Percentiles rank a stretch among this genome's conserved stretches.
These are phyloP conservation scores for Leucaena leucocephala DNA, from an alignment of 306 rosid species.

Conservation along the genomic window DNA sequence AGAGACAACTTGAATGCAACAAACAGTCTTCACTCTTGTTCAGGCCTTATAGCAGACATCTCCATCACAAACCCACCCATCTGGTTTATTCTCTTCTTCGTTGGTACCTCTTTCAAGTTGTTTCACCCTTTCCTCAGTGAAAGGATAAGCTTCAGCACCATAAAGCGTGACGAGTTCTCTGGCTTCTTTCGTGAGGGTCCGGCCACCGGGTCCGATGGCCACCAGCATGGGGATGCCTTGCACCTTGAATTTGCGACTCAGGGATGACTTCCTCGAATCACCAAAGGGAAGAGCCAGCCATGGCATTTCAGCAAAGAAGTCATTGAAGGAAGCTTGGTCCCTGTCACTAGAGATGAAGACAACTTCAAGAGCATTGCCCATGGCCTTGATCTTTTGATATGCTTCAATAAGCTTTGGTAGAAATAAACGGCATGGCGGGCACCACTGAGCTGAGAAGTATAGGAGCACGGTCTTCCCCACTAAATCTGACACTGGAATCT, in stretches of 20 bases:
- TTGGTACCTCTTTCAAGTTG: slow-evolving; percentile 49
- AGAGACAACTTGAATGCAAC: not conserved
- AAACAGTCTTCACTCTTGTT: not conserved
- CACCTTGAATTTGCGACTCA: slow-evolving; percentile 63
- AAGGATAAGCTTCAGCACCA: slow-evolving; percentile 77
- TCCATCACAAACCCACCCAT: slow-evolving; percentile 61
- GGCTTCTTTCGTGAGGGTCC: slow-evolving; percentile 65
- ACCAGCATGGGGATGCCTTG: slow-evolving; percentile 65
- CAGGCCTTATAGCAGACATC: slow-evolving; percentile 58
- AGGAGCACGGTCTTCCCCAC: slow-evolving; percentile 72
- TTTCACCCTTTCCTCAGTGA: slow-evolving; percentile 57
- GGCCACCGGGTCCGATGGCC: slow-evolving; percentile 69
- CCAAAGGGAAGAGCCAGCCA: slow-evolving; percentile 88
- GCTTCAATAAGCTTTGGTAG: slow-evolving; percentile 66
- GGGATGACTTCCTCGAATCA: slow-evolving; percentile 61
- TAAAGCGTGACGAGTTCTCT: slow-evolving; percentile 43
- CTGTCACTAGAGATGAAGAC: slow-evolving; percentile 75
- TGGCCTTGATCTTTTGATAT: slow-evolving; percentile 67
- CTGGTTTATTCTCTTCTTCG: slow-evolving; percentile 22
- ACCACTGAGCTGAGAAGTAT: slow-evolving; percentile 90
- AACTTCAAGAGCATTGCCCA: slow-evolving; percentile 62
- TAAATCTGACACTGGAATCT: slow-evolving; percentile 54
- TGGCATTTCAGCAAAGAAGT: slow-evolving; percentile 73
- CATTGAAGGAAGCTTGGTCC: slow-evolving; percentile 65
- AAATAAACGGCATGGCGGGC: slow-evolving; percentile 80